phyloP scores from a whole-genome alignment of 495 filamentous ascomycete species.

The Polyplosphaeria fusca region DNA sequence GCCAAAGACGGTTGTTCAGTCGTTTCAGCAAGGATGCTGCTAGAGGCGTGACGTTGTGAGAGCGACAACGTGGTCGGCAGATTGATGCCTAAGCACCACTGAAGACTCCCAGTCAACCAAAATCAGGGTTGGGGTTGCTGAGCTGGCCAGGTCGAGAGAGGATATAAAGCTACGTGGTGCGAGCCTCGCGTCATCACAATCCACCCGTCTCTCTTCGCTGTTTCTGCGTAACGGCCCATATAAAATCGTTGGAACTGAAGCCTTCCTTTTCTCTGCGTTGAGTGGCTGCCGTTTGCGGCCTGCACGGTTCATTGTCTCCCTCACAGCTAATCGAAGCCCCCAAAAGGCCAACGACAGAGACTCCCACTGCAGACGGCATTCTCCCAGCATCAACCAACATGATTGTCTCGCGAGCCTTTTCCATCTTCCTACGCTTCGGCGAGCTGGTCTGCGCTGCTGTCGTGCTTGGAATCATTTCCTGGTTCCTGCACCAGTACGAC shows the following conservation, averaged over 20 bases:
- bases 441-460: constrained; percentile 45
- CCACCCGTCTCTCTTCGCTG: neutral
- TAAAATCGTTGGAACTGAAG: neutral
- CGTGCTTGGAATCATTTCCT: constrained; percentile 56
- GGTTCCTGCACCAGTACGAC: constrained; percentile 48
- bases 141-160: neutral
- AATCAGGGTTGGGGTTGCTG: neutral
- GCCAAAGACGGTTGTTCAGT: neutral
- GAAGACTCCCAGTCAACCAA: neutral
- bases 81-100: neutral
- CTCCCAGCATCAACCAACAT: constrained; percentile 1
- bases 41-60: neutral
- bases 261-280: neutral
- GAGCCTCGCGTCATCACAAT: neutral
- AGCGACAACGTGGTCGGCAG: neutral
- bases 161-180: neutral
- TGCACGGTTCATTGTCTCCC: neutral
- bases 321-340: neutral
- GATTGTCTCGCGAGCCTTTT: constrained; percentile 51
- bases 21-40: neutral
- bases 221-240: too few species aligned
- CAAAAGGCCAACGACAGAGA: neutral
- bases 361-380: neutral
- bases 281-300: constrained; percentile 1
- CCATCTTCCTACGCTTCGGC: constrained; percentile 48